phyloP scores from a whole-genome alignment of 164 flowering plant species.

The Annona cherimola region DNA sequence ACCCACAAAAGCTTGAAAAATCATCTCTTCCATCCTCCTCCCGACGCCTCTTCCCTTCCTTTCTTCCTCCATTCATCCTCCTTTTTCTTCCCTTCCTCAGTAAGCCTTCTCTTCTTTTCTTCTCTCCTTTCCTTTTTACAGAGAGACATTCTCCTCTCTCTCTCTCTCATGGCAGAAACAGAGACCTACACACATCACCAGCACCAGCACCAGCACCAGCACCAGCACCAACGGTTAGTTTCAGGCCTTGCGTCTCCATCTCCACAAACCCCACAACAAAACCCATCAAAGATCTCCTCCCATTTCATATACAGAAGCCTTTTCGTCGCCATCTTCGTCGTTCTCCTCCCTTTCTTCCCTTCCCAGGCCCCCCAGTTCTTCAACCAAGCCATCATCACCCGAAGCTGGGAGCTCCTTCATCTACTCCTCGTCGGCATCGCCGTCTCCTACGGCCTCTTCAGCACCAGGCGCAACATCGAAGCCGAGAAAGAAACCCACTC shows the following conservation, averaged over 20 bases:
- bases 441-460: conserved; percentile 82
- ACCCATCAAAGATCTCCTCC: conserved; percentile 42
- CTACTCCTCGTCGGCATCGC: conserved; percentile 85
- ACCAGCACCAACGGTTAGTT: conserved; percentile 16
- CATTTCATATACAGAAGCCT: conserved; percentile 43
- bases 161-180: conserved; percentile 10
- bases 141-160: not conserved
- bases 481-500: conserved; percentile 35
- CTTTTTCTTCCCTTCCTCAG: conserved; percentile 40
- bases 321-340: conserved; percentile 32
- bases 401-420: conserved; percentile 91
- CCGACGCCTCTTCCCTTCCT: conserved; percentile 24
- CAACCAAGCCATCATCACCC: conserved; percentile 41
- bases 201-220: too few species aligned
- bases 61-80: conserved; percentile 11
- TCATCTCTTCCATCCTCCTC: conserved; percentile 5
- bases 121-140: conserved; percentile 5
- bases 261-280: conserved; percentile 18
- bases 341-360: conserved; percentile 56
- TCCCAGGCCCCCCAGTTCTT: conserved; percentile 75
- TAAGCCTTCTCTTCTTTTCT: conserved; percentile 38
- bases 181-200: not conserved
- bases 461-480: conserved; percentile 47
- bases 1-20: not conserved
- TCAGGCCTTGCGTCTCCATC: conserved; percentile 12